These are phyloP conservation scores for Coelastrella sp. DNA, from an alignment of 139 green algal species.

Conservation along the genomic window DNA sequence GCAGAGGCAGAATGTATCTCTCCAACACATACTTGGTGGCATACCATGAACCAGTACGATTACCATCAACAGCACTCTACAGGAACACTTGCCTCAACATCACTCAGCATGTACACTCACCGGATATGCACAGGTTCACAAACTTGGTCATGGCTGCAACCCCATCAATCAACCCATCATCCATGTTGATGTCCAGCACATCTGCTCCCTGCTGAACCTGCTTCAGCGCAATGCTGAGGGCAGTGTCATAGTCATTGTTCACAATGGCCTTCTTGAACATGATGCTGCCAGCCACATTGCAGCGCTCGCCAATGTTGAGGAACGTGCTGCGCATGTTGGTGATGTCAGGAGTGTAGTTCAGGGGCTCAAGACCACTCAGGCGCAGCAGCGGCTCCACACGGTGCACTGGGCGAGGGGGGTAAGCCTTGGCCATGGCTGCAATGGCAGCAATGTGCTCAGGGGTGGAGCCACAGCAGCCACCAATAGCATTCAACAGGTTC, in stretches of 20 bases:
- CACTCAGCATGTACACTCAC: slow-evolving; percentile 69
- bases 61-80: slow-evolving; percentile 72
- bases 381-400: slow-evolving; percentile 84
- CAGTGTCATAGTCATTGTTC: slow-evolving; percentile 96
- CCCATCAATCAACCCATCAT: slow-evolving; percentile 97
- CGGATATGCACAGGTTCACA: slow-evolving; percentile 90
- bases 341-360: slow-evolving; percentile 90
- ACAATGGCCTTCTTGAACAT: slow-evolving; percentile 99
- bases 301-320: slow-evolving; percentile 97
- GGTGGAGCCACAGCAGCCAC: slow-evolving; percentile 95
- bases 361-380: slow-evolving; percentile 93
- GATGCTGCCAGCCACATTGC: slow-evolving; percentile 96
- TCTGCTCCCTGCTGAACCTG: slow-evolving; percentile 90
- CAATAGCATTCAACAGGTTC: slow-evolving; percentile 93
- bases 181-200: slow-evolving; percentile 99
- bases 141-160: slow-evolving; percentile 96
- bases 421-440: slow-evolving; percentile 73
- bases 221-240: slow-evolving; percentile 89
- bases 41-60: slow-evolving; percentile 45
- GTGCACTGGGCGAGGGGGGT: slow-evolving; percentile 73
- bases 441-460: slow-evolving; percentile 94
- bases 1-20: slow-evolving; percentile 85
- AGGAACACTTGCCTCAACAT: slow-evolving; percentile 83
- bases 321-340: slow-evolving; percentile 90
- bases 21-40: slow-evolving; percentile 69